Conservation (phyloP, 768 basidiomycete species). For the Podaxis sp. region DNA sequence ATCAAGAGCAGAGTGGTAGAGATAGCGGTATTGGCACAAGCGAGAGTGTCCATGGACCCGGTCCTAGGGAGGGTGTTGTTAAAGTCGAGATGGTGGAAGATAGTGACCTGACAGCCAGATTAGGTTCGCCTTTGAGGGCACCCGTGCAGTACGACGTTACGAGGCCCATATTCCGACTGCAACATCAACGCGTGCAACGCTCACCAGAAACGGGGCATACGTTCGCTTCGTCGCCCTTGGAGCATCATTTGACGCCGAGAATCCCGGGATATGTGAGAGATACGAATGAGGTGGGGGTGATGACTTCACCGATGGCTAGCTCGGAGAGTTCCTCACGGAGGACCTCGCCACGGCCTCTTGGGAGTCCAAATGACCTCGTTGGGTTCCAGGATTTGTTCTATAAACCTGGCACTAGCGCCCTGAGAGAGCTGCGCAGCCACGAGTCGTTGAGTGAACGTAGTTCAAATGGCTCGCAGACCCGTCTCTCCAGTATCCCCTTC, state of each 20-base stretch:
- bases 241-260: conserved; percentile 11
- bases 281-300: conserved; percentile 13
- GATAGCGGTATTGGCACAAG: conserved; percentile 52
- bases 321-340: conserved; percentile 31
- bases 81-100: conserved; percentile 14
- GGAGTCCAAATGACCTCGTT: conserved; percentile 67
- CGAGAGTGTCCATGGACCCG: conserved; percentile 32
- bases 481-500: conserved; percentile 31
- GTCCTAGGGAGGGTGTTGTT: neutral
- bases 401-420: conserved; percentile 35
- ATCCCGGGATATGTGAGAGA: conserved; percentile 3
- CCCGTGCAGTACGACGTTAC: conserved; percentile 38
- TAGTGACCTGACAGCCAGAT: conserved; percentile 2
- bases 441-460: conserved; percentile 13
- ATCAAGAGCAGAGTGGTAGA: conserved; percentile 20
- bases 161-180: conserved; percentile 25
- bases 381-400: conserved; percentile 77
- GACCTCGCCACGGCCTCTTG: conserved; percentile 53
- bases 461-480: conserved; percentile 22
- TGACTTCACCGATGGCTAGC: conserved; percentile 16
- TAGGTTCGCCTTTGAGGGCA: conserved; percentile 4
- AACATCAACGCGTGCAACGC: conserved; percentile 8
- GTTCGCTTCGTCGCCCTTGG: conserved; percentile 22
- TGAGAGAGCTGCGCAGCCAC: neutral
- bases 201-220: conserved; percentile 19